These are phyloP conservation scores for Penicillium paxilli DNA, from an alignment of 495 filamentous ascomycete genomes.

Conservation along the genomic window DNA sequence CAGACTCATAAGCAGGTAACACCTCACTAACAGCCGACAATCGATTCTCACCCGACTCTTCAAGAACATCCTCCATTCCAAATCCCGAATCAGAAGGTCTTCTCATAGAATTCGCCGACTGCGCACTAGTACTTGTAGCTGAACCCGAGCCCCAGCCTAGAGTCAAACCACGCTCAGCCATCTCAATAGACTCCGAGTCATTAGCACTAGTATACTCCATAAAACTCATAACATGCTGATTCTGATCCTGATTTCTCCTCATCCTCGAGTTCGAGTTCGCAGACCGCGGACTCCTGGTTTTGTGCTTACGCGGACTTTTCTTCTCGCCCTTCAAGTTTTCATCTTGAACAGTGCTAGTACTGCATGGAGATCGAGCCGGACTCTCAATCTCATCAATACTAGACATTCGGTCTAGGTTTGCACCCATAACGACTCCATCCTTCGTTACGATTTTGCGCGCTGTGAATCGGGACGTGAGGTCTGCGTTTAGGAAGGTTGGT, in stretches of 20 bases:
- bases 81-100: background rate
- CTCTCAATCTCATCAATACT: background rate
- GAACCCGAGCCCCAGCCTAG: background rate
- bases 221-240: constrained; percentile 38
- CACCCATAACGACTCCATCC: constrained; percentile 29
- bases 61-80: background rate
- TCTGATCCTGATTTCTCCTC: background rate
- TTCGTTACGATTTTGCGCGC: constrained; percentile 20
- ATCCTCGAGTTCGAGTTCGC: background rate
- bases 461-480: background rate
- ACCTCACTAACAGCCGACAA: constrained; percentile 7
- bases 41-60: background rate
- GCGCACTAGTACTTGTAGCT: background rate
- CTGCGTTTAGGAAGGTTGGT: background rate
- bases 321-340: background rate
- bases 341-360: background rate
- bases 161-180: background rate
- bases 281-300: too few species aligned
- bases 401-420: constrained; percentile 28
- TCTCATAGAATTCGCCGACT: background rate
- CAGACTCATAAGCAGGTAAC: constrained; percentile 17
- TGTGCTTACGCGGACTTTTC: background rate
- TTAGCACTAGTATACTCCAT: constrained; percentile 34
- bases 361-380: background rate
- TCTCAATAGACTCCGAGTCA: background rate